phyloP scores from a whole-genome alignment of 23 red algal species.

The Chondrus crispus region DNA sequence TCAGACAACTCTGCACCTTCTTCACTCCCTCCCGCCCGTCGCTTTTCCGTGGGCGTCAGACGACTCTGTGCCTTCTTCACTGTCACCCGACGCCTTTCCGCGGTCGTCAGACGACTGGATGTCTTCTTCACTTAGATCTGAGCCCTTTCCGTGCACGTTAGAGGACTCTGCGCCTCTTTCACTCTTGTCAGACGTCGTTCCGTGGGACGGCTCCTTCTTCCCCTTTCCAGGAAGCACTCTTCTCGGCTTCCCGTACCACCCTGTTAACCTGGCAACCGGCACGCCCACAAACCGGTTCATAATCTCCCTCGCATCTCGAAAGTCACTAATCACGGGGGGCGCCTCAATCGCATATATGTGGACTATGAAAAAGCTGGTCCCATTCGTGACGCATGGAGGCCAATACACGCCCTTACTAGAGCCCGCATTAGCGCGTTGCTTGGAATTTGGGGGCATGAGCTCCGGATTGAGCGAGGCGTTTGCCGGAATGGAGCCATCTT shows the following conservation, averaged over 20 bases:
- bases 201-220: too few relatives aligned
- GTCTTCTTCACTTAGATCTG: too few relatives aligned
- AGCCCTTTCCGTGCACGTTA: too few relatives aligned
- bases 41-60: too few relatives aligned
- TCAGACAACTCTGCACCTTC: too few relatives aligned
- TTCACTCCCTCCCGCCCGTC: too few relatives aligned
- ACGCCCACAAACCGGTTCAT: slow-evolving; percentile 73
- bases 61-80: too few relatives aligned
- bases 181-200: too few relatives aligned
- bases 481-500: background rate
- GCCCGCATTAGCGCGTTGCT: slow-evolving; percentile 36
- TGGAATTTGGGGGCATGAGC: slow-evolving; percentile 22
- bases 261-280: slow-evolving; percentile 49
- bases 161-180: too few relatives aligned
- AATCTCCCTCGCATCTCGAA: slow-evolving; percentile 58
- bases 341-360: slow-evolving; percentile 73
- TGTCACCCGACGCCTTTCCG: too few relatives aligned
- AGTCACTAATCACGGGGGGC: slow-evolving; percentile 27
- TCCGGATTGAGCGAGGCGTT: slow-evolving; percentile 17
- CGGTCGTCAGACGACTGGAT: too few relatives aligned
- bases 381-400: slow-evolving; percentile 51
- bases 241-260: background rate
- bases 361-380: slow-evolving; percentile 40
- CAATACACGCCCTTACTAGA: slow-evolving; percentile 30
- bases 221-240: too few relatives aligned